phyloP scores from a whole-genome alignment of 108 stramenopile species.

The Cyclotella baltica region DNA sequence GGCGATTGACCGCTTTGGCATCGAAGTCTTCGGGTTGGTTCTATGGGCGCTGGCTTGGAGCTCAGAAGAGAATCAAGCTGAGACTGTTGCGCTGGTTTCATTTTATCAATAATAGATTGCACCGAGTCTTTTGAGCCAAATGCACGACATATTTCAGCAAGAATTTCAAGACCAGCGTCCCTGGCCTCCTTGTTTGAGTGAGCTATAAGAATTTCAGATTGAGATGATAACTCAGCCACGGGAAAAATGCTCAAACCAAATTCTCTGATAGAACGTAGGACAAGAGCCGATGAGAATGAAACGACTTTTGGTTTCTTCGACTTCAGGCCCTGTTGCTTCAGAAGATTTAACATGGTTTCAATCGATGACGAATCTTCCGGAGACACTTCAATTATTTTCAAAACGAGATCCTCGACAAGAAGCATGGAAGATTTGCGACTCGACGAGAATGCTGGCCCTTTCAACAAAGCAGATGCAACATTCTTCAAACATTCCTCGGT shows the following conservation, averaged over 20 bases:
- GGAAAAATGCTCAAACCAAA: conserved; percentile 81
- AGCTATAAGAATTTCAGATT: conserved; percentile 65
- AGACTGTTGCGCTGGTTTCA: conserved; percentile 79
- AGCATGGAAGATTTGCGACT: conserved; percentile 69
- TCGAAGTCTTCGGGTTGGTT: conserved; percentile 49
- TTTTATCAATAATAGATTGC: conserved; percentile 62
- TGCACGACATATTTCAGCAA: conserved; percentile 86
- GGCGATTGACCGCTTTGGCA: conserved; percentile 40
- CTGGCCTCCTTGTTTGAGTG: conserved; percentile 83
- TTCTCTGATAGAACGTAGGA: conserved; percentile 58
- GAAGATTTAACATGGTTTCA: conserved; percentile 59
- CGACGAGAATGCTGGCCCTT: conserved; percentile 78
- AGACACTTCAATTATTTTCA: conserved; percentile 86
- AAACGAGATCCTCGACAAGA: conserved; percentile 53
- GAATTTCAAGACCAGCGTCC: conserved; percentile 72
- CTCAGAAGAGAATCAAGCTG: conserved; percentile 76
- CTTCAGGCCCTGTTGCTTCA: conserved; percentile 69
- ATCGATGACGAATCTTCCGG: conserved; percentile 56
- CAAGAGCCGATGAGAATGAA: conserved; percentile 54
- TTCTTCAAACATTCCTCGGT: conserved; percentile 53
- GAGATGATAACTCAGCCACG: conserved; percentile 54
- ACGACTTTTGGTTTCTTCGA: conserved; percentile 89
- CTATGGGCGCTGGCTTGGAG: conserved; percentile 54
- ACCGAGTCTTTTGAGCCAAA: conserved; percentile 75
- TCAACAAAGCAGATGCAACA: conserved; percentile 62